These are phyloP conservation scores for Kuraishia floccosa DNA, from an alignment of 805 yeast species.

Conservation along the genomic window DNA sequence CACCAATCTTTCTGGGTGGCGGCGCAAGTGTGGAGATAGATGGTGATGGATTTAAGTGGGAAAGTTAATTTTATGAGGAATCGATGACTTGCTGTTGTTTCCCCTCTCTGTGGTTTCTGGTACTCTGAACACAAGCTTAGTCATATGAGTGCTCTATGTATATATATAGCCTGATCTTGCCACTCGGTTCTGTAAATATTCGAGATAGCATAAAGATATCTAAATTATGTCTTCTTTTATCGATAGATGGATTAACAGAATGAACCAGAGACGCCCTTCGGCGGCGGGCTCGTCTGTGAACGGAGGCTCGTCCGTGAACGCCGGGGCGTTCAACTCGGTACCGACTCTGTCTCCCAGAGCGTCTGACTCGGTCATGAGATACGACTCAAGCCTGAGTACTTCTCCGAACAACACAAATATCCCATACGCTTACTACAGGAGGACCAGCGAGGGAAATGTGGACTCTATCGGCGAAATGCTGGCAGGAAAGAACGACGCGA, in stretches of 20 bases:
- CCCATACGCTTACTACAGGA: conserved; percentile 15
- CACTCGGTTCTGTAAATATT: neutral
- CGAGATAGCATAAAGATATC: neutral
- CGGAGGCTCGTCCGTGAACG: conserved; percentile 9
- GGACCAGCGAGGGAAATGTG: neutral
- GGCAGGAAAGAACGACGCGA: neutral
- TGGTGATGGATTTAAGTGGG: no score
- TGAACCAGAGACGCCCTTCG: conserved; percentile 8
- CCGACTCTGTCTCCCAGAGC: conserved; percentile 2
- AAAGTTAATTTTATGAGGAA: neutral
- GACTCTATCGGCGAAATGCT: neutral
- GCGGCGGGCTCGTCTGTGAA: no score
- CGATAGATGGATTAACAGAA: conserved; percentile 21
- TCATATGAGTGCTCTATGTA: conserved; percentile 1
- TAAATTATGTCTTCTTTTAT: conserved; percentile 18
- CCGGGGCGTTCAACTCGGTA: conserved; percentile 13
- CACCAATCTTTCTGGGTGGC: no score
- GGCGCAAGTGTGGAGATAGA: no score
- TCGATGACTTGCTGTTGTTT: neutral
- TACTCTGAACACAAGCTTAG: neutral
- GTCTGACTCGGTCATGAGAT: conserved; percentile 1
- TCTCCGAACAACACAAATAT: conserved; percentile 18
- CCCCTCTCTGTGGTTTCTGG: neutral
- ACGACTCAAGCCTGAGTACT: conserved; percentile 5
- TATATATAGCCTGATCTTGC: neutral